Base-by-base conservation (phyloP, 108 stramenopile genomes). In the Nitzschia sp. region DNA sequence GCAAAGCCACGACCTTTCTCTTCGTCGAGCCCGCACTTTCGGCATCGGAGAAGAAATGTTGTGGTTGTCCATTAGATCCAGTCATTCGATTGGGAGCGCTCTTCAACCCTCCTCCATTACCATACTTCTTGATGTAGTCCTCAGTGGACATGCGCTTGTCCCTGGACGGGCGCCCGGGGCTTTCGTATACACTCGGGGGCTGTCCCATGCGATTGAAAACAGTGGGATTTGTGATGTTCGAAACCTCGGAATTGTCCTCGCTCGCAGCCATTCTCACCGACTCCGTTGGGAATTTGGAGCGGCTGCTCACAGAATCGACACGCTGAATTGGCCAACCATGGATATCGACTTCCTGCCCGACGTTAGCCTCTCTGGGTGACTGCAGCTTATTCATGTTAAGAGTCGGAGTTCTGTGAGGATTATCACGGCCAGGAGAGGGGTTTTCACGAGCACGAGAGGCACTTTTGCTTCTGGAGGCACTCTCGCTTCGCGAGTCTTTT, bases 221-320 rank as follows among this genome's bases (percentile, higher is more conserved):
- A 13, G 60, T 48, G 27, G 80, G 71, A 49, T 54, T 70, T 15
- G 81, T 82, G 48, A 82, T 74, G n/a, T 70, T 67, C 15, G 72
- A 74, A 2, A 82, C 73, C 31, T 68, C 76, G 34, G 62, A 64
- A 23, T 33, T 31, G 31, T 74, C 72, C 27, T 64, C 54, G 28
- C 72, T 74, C 47, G 78, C 32, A 18, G 74, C 30, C 47, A 72
- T 66, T 21, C 36, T 54, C 47, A 79, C 71, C 49, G 72, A 58
- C 34, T 63, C 68, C 33, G 73, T 56, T 18, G 65, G 72, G n/a
- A 59, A 47, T 28, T 33, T 34, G 24, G 32, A 48, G 28, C 26
- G 3, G 23, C 9, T 26, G 19, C 32, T 35, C 8, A 36, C 8
- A 1, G 47, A 48, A 38, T 68, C 55, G 18, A 68, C 31, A 24